phyloP scores from a whole-genome alignment of 192 early-diverging fungal species.

The Pilaira anomala region DNA sequence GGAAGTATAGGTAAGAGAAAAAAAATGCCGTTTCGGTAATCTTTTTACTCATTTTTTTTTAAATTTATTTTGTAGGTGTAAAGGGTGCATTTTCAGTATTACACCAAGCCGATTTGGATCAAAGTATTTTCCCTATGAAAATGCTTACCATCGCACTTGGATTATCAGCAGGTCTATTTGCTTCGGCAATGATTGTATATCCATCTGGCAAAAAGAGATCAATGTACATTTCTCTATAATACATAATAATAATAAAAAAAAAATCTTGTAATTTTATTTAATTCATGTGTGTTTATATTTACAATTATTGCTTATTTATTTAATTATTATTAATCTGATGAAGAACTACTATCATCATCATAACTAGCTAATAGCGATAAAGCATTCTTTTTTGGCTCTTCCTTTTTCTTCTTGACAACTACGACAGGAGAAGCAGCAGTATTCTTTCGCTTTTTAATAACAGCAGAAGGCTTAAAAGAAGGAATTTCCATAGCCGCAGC shows the following conservation, averaged over 20 bases:
- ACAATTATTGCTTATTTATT: background rate
- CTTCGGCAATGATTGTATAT: slow-evolving; percentile 32
- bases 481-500: slow-evolving; percentile 12
- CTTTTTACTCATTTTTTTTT: background rate
- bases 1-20: slow-evolving; percentile 53
- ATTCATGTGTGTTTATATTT: too few relatives aligned
- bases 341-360: slow-evolving; percentile 1
- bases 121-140: slow-evolving; percentile 21
- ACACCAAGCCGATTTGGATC: slow-evolving; percentile 19
- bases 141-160: slow-evolving; percentile 28
- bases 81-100: slow-evolving; percentile 27
- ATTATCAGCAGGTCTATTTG: slow-evolving; percentile 22
- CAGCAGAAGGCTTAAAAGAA: slow-evolving; percentile 15
- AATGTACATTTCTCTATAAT: slow-evolving; percentile 31
- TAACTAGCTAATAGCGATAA: slow-evolving; percentile 20
- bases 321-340: slow-evolving; percentile 5
- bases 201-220: slow-evolving; percentile 26
- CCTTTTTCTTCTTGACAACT: slow-evolving; percentile 14
- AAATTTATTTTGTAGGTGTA: slow-evolving; percentile 22
- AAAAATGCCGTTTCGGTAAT: background rate
- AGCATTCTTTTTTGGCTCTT: background rate
- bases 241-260: too few relatives aligned
- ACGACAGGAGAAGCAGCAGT: background rate
- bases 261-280: too few relatives aligned
- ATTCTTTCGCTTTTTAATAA: slow-evolving; percentile 9